These are phyloP conservation scores for Plasmodium knowlesi DNA, from an alignment of 169 alveolate species.

Conservation along the genomic window DNA sequence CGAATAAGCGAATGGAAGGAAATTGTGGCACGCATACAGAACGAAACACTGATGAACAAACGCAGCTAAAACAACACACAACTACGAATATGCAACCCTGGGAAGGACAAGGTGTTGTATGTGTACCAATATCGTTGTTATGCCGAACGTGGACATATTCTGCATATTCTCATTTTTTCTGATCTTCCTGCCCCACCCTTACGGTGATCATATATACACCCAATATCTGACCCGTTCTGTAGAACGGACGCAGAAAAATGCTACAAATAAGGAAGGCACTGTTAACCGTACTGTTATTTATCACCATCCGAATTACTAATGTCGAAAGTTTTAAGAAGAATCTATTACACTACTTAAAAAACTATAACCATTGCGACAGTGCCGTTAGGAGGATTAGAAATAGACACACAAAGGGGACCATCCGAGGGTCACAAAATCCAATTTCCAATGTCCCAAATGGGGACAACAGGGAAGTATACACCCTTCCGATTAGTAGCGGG, in stretches of 20 bases:
- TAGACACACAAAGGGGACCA: slow-evolving; percentile 14
- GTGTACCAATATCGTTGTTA: neutral
- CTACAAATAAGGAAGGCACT: neutral
- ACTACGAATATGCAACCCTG: neutral
- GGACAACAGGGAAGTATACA: neutral
- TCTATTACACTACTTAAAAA: slow-evolving; percentile 16
- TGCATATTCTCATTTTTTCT: neutral
- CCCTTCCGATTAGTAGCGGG: neutral
- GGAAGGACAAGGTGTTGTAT: neutral
- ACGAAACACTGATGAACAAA: neutral
- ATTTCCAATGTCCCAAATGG: neutral
- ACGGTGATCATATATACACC: neutral
- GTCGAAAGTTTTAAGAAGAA: slow-evolving; percentile 32
- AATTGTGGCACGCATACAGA: neutral
- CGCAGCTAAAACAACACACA: neutral
- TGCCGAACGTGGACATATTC: neutral
- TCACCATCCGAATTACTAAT: neutral
- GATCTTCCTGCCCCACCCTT: neutral
- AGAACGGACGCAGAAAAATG: slow-evolving; percentile 1
- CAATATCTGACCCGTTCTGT: neutral
- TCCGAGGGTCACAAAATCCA: neutral
- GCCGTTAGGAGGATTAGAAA: neutral
- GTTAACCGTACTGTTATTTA: neutral
- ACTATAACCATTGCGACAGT: neutral
- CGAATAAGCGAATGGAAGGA: neutral